These are phyloP conservation scores for Ceratocystis papillata DNA, from an alignment of 2,329 filamentous ascomycete species.

Conservation along the genomic window DNA sequence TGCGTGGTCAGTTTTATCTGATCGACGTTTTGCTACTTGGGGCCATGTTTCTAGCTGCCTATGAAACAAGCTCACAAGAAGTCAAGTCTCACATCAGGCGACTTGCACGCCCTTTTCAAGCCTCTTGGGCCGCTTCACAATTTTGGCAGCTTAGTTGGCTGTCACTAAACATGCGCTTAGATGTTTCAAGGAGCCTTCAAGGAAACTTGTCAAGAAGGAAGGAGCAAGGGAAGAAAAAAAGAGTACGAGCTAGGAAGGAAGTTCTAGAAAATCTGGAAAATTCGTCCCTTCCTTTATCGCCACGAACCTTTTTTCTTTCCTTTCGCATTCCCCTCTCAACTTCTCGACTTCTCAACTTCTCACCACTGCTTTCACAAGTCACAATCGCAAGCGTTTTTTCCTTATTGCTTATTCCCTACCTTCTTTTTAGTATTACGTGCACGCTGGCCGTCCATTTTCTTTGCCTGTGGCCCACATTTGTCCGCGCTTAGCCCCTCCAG, in stretches of 20 bases:
- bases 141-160: not conserved
- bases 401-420: not conserved
- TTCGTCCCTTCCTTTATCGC: not conserved
- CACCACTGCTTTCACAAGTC: not conserved
- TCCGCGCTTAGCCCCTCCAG: constrained; percentile 10
- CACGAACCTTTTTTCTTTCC: constrained; percentile 9
- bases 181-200: constrained; percentile 23
- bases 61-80: constrained; percentile 2
- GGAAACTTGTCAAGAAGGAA: constrained; percentile 12
- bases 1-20: not conserved
- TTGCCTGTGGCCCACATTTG: not conserved
- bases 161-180: constrained; percentile 15
- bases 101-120: too few species aligned
- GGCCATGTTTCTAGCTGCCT: not conserved
- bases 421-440: constrained; percentile 4
- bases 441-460: constrained; percentile 6
- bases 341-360: not conserved
- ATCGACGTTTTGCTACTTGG: not conserved
- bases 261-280: not conserved
- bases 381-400: not conserved
- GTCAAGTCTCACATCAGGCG: not conserved
- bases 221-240: not conserved
- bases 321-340: not conserved
- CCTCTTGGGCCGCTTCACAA: too few species aligned
- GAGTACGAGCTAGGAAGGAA: not conserved